phyloP scores from a whole-genome alignment of 495 filamentous ascomycete species.

The Penicillium maclennaniae region DNA sequence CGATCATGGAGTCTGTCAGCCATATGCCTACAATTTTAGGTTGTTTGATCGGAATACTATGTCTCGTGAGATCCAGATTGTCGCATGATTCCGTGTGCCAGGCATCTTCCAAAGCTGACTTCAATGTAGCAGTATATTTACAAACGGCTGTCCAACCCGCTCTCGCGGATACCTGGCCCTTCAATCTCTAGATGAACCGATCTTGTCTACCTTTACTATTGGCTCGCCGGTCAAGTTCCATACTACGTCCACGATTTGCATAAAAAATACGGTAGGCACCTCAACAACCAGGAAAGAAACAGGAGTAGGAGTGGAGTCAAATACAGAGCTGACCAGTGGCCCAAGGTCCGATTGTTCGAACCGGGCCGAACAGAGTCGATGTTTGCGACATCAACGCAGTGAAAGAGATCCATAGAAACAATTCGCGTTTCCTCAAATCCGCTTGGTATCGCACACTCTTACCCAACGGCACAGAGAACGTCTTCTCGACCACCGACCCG shows the following conservation, averaged over 20 bases:
- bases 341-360: slow-evolving; percentile 42
- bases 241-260: slow-evolving; percentile 42
- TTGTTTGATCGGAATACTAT: not conserved
- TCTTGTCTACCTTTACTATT: slow-evolving; percentile 27
- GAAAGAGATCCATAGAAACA: slow-evolving; percentile 38
- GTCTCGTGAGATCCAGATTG: not conserved
- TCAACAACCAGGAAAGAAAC: not conserved
- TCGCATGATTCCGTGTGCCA: not conserved
- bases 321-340: slow-evolving; percentile 2
- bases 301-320: not conserved
- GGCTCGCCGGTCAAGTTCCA: slow-evolving; percentile 26
- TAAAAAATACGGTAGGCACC: slow-evolving; percentile 35
- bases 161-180: slow-evolving; percentile 21
- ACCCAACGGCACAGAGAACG: slow-evolving; percentile 7
- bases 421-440: slow-evolving; percentile 26
- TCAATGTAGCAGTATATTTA: slow-evolving; percentile 8
- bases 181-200: slow-evolving; percentile 35
- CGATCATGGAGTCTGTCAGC: slow-evolving; percentile 1
- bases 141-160: slow-evolving; percentile 12
- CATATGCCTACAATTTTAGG: slow-evolving; percentile 1
- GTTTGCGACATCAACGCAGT: slow-evolving; percentile 33
- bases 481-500: slow-evolving; percentile 33
- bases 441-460: slow-evolving; percentile 20
- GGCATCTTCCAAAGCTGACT: not conserved
- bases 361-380: slow-evolving; percentile 33